Percentiles rank a stretch among this genome's conserved stretches.
Evolutionary conservation across 257 asterid species (phyloP).

Genomic region (Schizonepeta tenuifolia): DNA sequence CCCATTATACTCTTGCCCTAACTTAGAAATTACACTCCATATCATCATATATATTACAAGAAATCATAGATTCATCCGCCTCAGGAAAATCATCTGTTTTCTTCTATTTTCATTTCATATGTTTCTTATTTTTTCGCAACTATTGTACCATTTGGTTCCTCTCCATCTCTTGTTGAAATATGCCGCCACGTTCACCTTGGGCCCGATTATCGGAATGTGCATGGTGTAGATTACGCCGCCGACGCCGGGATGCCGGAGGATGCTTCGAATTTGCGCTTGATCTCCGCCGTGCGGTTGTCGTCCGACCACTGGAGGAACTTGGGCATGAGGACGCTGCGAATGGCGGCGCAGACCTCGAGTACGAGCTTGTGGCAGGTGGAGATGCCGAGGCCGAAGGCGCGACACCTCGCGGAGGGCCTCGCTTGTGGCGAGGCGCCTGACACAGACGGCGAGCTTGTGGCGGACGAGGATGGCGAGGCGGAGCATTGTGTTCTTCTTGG

Average conservation of each 20-base stretch:
- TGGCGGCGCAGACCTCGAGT: constrained; percentile 83
- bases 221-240: constrained; percentile 76
- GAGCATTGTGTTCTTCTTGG: constrained; percentile 83
- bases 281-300: constrained; percentile 34
- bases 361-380: constrained; percentile 92
- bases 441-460: constrained; percentile 86
- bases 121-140: too few species aligned
- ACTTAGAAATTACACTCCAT: too few species aligned
- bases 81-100: too few species aligned
- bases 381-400: constrained; percentile 86
- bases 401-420: constrained; percentile 93
- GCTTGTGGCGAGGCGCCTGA: constrained; percentile 87
- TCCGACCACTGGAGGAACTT: constrained; percentile 83
- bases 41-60: too few species aligned
- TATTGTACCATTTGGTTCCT: too few species aligned
- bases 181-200: constrained; percentile 54
- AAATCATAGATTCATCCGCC: too few species aligned
- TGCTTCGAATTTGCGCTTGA: constrained; percentile 45
- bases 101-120: too few species aligned
- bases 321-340: constrained; percentile 64
- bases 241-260: constrained; percentile 60
- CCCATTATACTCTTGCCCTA: too few species aligned
- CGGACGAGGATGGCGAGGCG: constrained; percentile 85
- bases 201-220: constrained; percentile 80
- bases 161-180: constrained; percentile 83